A percentile compares a stretch with the other conserved stretches of the same genome.
These are phyloP conservation scores for Hibiscus tridactylites DNA, from an alignment of 345 rosid genomes.

Conservation along the genomic window DNA sequence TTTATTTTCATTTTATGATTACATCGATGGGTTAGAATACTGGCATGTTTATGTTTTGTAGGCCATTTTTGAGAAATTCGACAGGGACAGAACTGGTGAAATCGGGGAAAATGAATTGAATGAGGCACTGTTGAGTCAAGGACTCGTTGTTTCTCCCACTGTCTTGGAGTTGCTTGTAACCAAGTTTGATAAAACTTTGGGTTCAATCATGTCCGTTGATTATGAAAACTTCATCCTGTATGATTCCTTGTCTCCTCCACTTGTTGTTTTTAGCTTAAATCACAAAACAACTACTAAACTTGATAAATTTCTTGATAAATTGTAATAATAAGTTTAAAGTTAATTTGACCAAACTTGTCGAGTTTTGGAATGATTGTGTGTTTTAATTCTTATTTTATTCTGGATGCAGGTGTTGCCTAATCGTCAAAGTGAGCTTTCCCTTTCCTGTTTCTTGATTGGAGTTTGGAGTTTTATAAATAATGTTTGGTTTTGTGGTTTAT, in stretches of 20 bases:
- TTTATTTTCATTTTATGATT: not conserved
- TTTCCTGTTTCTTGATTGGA: not conserved
- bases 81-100: slow-evolving; percentile 75
- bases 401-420: slow-evolving; percentile 55
- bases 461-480: no score
- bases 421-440: slow-evolving; percentile 57
- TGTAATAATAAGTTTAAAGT: no score
- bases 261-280: no score
- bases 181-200: slow-evolving; percentile 77
- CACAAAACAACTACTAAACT: no score
- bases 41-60: slow-evolving; percentile 8
- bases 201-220: slow-evolving; percentile 58
- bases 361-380: no score
- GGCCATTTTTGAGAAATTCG: slow-evolving; percentile 77
- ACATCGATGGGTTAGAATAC: not conserved
- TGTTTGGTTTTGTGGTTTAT: slow-evolving; percentile 12
- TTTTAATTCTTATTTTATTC: no score
- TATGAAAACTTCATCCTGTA: slow-evolving; percentile 84
- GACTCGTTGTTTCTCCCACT: slow-evolving; percentile 55
- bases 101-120: slow-evolving; percentile 70
- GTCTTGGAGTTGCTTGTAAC: slow-evolving; percentile 68
- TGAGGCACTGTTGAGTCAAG: slow-evolving; percentile 71
- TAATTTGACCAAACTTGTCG: no score
- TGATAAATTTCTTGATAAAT: no score
- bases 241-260: not conserved